phyloP scores from a whole-genome alignment of 306 rosid genomes.

The Cucumis sativus region DNA sequence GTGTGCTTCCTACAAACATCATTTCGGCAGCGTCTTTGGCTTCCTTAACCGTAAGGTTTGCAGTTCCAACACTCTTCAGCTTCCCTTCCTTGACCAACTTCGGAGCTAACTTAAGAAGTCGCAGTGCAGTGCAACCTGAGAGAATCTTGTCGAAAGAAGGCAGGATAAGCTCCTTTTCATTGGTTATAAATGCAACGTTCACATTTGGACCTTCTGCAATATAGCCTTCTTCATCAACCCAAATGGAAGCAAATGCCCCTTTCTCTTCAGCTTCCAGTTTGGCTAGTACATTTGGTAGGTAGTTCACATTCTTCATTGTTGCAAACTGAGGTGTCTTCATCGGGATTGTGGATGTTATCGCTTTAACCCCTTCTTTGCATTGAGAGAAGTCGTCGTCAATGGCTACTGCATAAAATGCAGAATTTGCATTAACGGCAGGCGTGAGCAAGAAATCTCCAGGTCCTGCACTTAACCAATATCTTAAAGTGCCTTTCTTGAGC shows the following conservation, averaged over 20 bases:
- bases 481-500: slow-evolving; percentile 59
- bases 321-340: slow-evolving; percentile 67
- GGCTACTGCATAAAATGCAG: slow-evolving; percentile 88
- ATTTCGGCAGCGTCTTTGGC: slow-evolving; percentile 61
- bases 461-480: slow-evolving; percentile 88
- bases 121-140: slow-evolving; percentile 59
- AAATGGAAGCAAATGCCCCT: slow-evolving; percentile 62
- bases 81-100: slow-evolving; percentile 51
- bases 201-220: slow-evolving; percentile 95
- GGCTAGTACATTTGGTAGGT: slow-evolving; percentile 78
- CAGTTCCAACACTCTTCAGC: slow-evolving; percentile 34
- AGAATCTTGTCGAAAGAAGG: slow-evolving; percentile 64
- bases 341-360: slow-evolving; percentile 57
- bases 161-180: slow-evolving; percentile 66
- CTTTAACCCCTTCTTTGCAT: slow-evolving; percentile 73
- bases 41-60: slow-evolving; percentile 43
- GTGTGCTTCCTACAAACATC: slow-evolving; percentile 92
- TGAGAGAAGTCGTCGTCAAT: slow-evolving; percentile 44
- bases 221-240: slow-evolving; percentile 81
- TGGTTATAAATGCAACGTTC: slow-evolving; percentile 73
- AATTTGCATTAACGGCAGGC: slow-evolving; percentile 33
- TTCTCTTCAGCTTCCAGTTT: slow-evolving; percentile 77
- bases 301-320: slow-evolving; percentile 73
- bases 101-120: slow-evolving; percentile 66
- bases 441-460: slow-evolving; percentile 84